These are phyloP conservation scores for Pelargonium citronellum DNA, from an alignment of 441 rosid species.

Conservation along the genomic window DNA sequence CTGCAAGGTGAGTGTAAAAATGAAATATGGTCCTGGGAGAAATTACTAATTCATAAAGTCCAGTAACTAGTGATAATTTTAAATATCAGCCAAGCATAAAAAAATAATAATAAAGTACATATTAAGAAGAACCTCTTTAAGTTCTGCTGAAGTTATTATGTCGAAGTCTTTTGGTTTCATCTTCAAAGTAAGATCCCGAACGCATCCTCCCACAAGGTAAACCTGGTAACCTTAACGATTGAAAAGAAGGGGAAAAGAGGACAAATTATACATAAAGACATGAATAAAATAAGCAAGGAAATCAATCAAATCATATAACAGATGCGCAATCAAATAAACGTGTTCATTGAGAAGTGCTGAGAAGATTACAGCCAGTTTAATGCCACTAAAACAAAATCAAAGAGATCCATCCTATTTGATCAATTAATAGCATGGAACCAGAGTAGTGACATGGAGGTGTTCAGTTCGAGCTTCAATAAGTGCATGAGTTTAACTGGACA, in stretches of 20 bases:
- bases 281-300: not conserved
- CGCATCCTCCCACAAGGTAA: slow-evolving; percentile 89
- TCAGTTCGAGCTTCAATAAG: not conserved
- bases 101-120: not conserved
- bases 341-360: not conserved
- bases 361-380: not conserved
- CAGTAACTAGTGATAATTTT: slow-evolving; percentile 5
- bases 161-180: slow-evolving; percentile 74
- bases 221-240: slow-evolving; percentile 50
- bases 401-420: not conserved
- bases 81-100: not conserved
- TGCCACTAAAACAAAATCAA: not conserved
- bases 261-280: not conserved
- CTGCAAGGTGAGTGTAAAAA: not conserved
- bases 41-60: not conserved
- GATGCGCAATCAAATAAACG: not conserved
- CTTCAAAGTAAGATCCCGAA: slow-evolving; percentile 74
- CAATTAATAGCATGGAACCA: not conserved
- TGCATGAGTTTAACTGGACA: not conserved
- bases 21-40: not conserved
- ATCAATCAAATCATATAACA: not conserved
- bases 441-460: not conserved
- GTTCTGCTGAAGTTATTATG: slow-evolving; percentile 72
- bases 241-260: not conserved
- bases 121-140: slow-evolving; percentile 48